These are phyloP conservation scores for Pisolithus sp. DNA, from an alignment of 768 basidiomycete genomes.

Conservation along the genomic window DNA sequence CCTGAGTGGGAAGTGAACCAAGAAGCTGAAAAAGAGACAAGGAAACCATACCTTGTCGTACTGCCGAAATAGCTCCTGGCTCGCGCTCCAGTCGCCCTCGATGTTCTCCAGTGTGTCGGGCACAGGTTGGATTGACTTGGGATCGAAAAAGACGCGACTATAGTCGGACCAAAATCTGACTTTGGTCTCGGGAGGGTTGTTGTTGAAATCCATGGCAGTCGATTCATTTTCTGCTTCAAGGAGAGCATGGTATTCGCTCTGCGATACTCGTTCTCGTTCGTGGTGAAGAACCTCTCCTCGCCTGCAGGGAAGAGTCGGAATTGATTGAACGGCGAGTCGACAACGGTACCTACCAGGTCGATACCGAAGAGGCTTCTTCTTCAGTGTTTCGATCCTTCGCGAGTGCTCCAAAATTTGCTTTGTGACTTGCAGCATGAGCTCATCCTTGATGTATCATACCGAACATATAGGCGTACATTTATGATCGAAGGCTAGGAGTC, in stretches of 20 bases:
- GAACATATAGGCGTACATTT: constrained; percentile 40
- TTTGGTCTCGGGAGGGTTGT: constrained; percentile 12
- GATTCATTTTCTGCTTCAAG: constrained; percentile 26
- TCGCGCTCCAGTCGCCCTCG: constrained; percentile 51
- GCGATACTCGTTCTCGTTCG: constrained; percentile 45
- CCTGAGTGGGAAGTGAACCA: constrained; percentile 32
- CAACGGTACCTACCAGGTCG: constrained; percentile 15
- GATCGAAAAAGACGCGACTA: constrained; percentile 50
- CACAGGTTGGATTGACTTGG: constrained; percentile 57
- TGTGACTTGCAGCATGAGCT: constrained; percentile 6
- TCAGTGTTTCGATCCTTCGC: constrained; percentile 34
- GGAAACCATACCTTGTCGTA: constrained; percentile 47
- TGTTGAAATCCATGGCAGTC: constrained; percentile 6
- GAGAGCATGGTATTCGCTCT: constrained; percentile 49
- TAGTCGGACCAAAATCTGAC: constrained; percentile 49
- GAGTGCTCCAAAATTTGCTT: constrained; percentile 65
- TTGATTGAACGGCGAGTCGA: not conserved
- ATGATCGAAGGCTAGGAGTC: constrained; percentile 60
- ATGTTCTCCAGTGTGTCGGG: constrained; percentile 48
- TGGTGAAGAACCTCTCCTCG: constrained; percentile 42
- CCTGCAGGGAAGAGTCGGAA: constrained; percentile 31
- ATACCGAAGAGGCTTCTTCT: constrained; percentile 11
- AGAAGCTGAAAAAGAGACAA: not conserved
- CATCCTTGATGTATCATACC: not conserved
- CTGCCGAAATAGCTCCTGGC: constrained; percentile 44